Conservation (phyloP, 106 monocot species). For the Dactylorhiza incarnata region DNA sequence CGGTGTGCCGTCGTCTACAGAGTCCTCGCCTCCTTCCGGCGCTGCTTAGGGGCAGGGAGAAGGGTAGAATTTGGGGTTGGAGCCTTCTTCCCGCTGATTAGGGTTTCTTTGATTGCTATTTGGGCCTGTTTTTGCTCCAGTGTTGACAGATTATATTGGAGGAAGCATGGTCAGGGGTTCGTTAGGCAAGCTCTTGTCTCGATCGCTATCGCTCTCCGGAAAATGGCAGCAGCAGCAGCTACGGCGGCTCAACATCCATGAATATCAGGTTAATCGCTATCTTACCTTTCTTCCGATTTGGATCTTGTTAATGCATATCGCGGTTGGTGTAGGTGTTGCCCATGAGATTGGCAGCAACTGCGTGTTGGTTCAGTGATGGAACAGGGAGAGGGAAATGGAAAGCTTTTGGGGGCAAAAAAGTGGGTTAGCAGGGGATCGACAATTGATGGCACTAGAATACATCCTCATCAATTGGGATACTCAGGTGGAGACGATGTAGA, state of each 20-base stretch:
- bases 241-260: slow-evolving; percentile 97
- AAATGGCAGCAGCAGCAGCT: slow-evolving; percentile 93
- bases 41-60: neutral
- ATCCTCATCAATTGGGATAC: too few relatives aligned
- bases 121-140: neutral
- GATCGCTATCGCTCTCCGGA: slow-evolving; percentile 56
- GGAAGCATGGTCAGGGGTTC: slow-evolving; percentile 65
- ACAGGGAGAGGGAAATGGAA: too few relatives aligned
- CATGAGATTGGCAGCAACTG: too few relatives aligned
- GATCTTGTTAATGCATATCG: neutral
- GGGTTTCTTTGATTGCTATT: neutral
- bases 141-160: too few relatives aligned
- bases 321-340: too few relatives aligned
- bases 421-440: too few relatives aligned
- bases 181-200: slow-evolving; percentile 47
- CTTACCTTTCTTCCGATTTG: neutral
- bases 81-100: neutral
- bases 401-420: too few relatives aligned
- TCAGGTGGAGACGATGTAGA: too few relatives aligned
- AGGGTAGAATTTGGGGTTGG: neutral
- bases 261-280: slow-evolving; percentile 69
- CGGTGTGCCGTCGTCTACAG: too few relatives aligned
- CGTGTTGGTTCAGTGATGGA: too few relatives aligned
- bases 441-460: too few relatives aligned
- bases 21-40: too few relatives aligned